Evolutionary conservation across 495 filamentous ascomycete species (phyloP).

Genomic region (Lindgomyces ingoldianus): DNA sequence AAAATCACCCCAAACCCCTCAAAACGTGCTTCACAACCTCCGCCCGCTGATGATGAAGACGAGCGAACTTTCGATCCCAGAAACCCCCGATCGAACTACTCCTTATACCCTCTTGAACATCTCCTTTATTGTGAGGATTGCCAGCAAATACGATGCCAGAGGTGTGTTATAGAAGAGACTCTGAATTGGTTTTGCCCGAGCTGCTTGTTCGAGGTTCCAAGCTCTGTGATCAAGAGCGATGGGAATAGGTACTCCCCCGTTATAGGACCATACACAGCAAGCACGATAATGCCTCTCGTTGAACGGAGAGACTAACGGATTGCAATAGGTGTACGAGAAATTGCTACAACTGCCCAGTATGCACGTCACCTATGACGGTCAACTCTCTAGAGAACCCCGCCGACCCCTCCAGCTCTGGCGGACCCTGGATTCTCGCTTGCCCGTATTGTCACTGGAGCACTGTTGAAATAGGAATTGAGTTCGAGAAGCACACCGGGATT

Average conservation of each 20-base stretch:
- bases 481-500: conserved; percentile 84
- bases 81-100: conserved; percentile 79
- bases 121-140: conserved; percentile 96
- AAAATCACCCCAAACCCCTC: conserved; percentile 48
- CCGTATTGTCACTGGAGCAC: conserved; percentile 90
- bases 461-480: conserved; percentile 82
- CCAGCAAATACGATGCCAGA: conserved; percentile 88
- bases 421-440: conserved; percentile 78
- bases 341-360: conserved; percentile 92
- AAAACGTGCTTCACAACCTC: conserved; percentile 37
- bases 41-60: conserved; percentile 64
- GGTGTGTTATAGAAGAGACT: conserved; percentile 89
- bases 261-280: too few species aligned
- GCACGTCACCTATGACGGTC: conserved; percentile 76
- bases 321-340: conserved; percentile 78
- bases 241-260: conserved; percentile 70
- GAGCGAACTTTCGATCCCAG: conserved; percentile 84
- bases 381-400: conserved; percentile 58
- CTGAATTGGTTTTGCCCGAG: conserved; percentile 94
- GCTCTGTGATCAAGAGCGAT: conserved; percentile 83
- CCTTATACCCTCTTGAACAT: conserved; percentile 89
- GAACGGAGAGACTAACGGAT: background rate
- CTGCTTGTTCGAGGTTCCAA: conserved; percentile 93
- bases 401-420: conserved; percentile 35
- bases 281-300: too few species aligned